phyloP scores from a whole-genome alignment of 805 yeast species.

The Ogataea saltuana region DNA sequence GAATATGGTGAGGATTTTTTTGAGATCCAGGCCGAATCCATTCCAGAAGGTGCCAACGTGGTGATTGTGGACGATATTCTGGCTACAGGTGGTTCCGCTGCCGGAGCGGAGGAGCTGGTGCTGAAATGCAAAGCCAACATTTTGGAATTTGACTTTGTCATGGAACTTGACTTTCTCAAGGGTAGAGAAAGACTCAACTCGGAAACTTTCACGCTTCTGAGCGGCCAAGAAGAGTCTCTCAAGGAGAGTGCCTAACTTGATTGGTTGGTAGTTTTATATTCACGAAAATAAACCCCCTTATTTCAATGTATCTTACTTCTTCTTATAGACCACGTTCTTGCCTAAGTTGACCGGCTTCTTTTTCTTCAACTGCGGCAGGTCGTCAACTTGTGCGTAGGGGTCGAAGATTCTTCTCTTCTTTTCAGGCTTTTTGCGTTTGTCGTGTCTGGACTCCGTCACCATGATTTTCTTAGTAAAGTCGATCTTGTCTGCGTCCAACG shows the following conservation, averaged over 20 bases:
- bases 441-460: conserved; percentile 7
- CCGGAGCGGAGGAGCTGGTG: conserved; percentile 88
- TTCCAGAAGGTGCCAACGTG: conserved; percentile 78
- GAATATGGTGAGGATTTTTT: conserved; percentile 92
- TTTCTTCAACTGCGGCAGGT: conserved; percentile 30
- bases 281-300: background rate
- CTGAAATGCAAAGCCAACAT: conserved; percentile 66
- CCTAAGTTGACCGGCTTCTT: conserved; percentile 29
- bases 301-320: conserved; percentile 17
- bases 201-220: conserved; percentile 85
- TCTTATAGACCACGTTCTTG: conserved; percentile 33
- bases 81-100: conserved; percentile 98
- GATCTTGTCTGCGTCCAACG: conserved; percentile 29
- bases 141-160: conserved; percentile 79
- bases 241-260: conserved; percentile 13
- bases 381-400: conserved; percentile 49
- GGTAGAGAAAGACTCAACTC: conserved; percentile 87
- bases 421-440: conserved; percentile 24
- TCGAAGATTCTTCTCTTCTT: conserved; percentile 48
- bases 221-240: conserved; percentile 69
- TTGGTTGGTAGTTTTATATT: too few species aligned
- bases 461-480: conserved; percentile 32
- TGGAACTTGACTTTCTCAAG: conserved; percentile 93
- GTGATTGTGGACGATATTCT: conserved; percentile 93
- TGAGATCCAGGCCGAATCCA: conserved; percentile 82